Percentiles rank a stretch among this genome's conserved stretches.
These are phyloP conservation scores for Candida ficus DNA, from an alignment of 805 yeast genomes.

Conservation along the genomic window DNA sequence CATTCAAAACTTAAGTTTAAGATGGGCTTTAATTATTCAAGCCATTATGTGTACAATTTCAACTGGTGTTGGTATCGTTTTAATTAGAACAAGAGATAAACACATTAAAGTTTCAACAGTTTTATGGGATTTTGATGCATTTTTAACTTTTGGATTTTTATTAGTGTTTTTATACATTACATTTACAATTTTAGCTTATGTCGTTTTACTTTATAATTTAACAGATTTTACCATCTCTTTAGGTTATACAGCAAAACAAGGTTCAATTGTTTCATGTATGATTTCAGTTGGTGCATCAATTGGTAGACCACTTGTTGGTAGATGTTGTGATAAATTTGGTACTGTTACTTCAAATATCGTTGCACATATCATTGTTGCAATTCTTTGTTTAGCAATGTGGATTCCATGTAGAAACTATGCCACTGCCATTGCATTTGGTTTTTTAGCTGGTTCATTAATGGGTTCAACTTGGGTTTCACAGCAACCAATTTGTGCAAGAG, in stretches of 20 bases:
- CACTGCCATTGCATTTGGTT: conserved; percentile 45
- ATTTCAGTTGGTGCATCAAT: conserved; percentile 48
- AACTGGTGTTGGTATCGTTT: conserved; percentile 26
- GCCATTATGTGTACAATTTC: conserved; percentile 32
- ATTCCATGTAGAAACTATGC: conserved; percentile 51
- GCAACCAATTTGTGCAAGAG: conserved; percentile 44
- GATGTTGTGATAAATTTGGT: conserved; percentile 44
- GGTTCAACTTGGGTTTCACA: conserved; percentile 51
- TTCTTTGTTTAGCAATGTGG: conserved; percentile 45
- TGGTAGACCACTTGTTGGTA: conserved; percentile 53
- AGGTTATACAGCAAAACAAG: conserved; percentile 50
- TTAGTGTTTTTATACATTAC: conserved; percentile 34
- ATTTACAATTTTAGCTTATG: conserved; percentile 55
- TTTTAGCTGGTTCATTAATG: conserved; percentile 50
- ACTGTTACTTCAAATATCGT: conserved; percentile 41
- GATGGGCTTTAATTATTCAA: conserved; percentile 30
- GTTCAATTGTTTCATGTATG: conserved; percentile 55
- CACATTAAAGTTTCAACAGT: conserved; percentile 31
- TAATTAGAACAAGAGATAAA: conserved; percentile 34
- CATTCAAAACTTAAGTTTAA: conserved; percentile 24
- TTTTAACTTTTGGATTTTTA: conserved; percentile 39
- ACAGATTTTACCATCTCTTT: conserved; percentile 53
- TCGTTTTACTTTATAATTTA: conserved; percentile 49
- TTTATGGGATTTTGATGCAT: conserved; percentile 37
- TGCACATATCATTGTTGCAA: conserved; percentile 33